Evolutionary conservation across 306 rosid species (phyloP).

Genomic region (Cicer arietinum): DNA sequence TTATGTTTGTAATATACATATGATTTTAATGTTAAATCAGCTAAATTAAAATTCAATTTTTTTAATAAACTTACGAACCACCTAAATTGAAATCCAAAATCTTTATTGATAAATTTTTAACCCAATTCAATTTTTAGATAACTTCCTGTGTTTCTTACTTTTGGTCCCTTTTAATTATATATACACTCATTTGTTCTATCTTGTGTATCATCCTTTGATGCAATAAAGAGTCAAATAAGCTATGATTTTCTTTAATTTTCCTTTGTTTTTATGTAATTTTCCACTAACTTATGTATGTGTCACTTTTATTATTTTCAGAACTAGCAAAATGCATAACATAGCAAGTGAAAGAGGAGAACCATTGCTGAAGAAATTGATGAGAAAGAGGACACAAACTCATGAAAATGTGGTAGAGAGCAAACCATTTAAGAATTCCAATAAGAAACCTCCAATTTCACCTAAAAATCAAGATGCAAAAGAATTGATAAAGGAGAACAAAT

Average conservation of each 20-base stretch:
- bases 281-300: not conserved
- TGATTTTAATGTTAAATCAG: no score
- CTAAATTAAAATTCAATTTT: no score
- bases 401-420: not conserved
- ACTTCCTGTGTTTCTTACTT: no score
- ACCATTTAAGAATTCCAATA: slow-evolving; percentile 15
- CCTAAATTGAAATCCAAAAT: no score
- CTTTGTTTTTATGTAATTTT: not conserved
- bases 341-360: slow-evolving; percentile 14
- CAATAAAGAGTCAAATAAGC: no score
- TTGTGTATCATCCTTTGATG: no score
- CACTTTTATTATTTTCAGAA: not conserved
- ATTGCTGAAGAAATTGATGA: slow-evolving; percentile 29
- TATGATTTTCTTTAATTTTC: no score
- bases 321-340: slow-evolving; percentile 24
- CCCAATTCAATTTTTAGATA: no score
- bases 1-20: not conserved
- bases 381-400: not conserved
- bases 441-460: slow-evolving; percentile 15
- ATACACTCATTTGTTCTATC: no score
- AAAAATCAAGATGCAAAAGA: not conserved
- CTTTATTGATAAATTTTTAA: no score
- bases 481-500: slow-evolving; percentile 24
- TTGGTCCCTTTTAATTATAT: no score
- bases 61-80: no score